Evolutionary conservation across 2,329 filamentous ascomycete species (phyloP).

Genomic region (Cucurbitaria berberidis): DNA sequence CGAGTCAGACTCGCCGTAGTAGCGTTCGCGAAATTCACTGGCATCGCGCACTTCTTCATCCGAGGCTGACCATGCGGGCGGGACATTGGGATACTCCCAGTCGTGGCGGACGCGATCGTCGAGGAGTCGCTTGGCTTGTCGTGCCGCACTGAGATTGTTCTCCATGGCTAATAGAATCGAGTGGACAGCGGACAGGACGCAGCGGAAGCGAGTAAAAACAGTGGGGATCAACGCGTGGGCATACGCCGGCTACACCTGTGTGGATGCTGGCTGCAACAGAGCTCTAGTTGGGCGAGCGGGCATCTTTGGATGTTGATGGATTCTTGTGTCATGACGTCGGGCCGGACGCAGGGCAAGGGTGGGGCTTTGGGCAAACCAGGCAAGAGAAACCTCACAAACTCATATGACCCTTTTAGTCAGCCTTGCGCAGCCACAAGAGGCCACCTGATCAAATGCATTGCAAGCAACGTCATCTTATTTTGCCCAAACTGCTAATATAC

Average conservation of each 20-base stretch:
- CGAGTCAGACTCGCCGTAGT: slow-evolving; percentile 48
- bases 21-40: slow-evolving; percentile 51
- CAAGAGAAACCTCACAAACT: neutral
- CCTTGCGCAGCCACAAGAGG: too few species aligned
- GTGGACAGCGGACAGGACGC: neutral
- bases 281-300: neutral
- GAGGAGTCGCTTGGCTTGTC: slow-evolving; percentile 52
- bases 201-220: neutral
- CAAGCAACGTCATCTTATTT: too few species aligned
- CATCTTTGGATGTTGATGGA: neutral
- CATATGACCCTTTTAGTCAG: too few species aligned
- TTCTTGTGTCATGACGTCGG: neutral
- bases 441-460: too few species aligned
- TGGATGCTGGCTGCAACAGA: neutral
- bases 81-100: slow-evolving; percentile 52
- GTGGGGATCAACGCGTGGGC: neutral
- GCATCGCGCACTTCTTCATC: slow-evolving; percentile 43
- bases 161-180: slow-evolving; percentile 34
- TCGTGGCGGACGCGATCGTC: slow-evolving; percentile 52
- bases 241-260: neutral
- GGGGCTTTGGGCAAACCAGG: neutral
- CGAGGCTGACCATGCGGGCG: slow-evolving; percentile 41
- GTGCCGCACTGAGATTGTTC: slow-evolving; percentile 51
- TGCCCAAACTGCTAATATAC: neutral
- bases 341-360: neutral